Evolutionary conservation across 1,284 basidiomycete genomes (phyloP).

Genomic region (Puccinia hordei): DNA sequence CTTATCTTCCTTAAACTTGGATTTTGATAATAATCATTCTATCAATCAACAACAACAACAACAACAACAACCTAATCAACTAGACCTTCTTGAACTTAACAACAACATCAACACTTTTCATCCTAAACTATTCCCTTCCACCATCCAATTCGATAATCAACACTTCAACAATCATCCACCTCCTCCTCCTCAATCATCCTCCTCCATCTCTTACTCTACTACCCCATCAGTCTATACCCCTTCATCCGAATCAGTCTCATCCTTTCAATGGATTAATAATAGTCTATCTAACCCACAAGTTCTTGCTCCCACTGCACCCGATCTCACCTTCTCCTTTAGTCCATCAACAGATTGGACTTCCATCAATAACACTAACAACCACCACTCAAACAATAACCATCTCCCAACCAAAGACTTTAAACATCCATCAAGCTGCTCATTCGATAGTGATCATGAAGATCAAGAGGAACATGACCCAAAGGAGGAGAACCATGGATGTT

Average conservation of each 20-base stretch:
- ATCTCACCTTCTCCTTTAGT: neutral
- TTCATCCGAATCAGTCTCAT: neutral
- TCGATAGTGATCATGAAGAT: neutral
- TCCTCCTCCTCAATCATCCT: neutral
- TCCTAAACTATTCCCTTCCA: neutral
- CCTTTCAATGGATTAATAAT: neutral
- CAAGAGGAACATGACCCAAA: neutral
- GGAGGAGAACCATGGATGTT: neutral
- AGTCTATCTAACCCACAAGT: neutral
- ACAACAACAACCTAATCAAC: neutral
- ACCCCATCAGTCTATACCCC: neutral
- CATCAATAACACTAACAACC: neutral
- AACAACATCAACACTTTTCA: neutral
- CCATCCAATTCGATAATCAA: neutral
- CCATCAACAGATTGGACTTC: neutral
- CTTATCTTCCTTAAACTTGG: neutral
- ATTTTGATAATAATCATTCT: neutral
- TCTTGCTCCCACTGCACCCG: constrained; percentile 5
- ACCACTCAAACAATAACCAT: neutral
- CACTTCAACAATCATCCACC: neutral
- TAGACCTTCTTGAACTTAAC: neutral
- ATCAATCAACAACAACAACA: neutral
- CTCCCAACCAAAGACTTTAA: no score
- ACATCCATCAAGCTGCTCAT: no score
- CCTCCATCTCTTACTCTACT: neutral